phyloP scores from a whole-genome alignment of 2,329 filamentous ascomycete species.

The Thelonectria rubi region DNA sequence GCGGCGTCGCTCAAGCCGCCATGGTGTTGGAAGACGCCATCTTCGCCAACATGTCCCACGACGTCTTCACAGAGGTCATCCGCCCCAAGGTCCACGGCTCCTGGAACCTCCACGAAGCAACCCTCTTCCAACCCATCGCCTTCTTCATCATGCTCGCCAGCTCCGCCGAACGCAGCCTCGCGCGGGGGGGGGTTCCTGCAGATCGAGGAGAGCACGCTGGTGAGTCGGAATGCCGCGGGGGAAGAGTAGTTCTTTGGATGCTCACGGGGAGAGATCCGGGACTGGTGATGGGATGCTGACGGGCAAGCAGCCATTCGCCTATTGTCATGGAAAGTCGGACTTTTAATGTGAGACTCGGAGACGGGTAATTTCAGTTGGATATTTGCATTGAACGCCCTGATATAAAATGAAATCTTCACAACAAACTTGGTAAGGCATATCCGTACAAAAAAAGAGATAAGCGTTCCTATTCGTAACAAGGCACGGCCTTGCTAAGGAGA shows the following conservation, averaged over 20 bases:
- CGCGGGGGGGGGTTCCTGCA: constrained; percentile 17
- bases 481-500: too few relatives aligned
- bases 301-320: too few relatives aligned
- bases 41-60: constrained; percentile 14
- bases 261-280: too few relatives aligned
- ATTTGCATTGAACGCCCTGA: too few relatives aligned
- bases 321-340: too few relatives aligned
- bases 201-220: constrained; percentile 16
- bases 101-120: constrained; percentile 11
- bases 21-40: constrained; percentile 16
- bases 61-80: constrained; percentile 1
- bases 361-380: too few relatives aligned
- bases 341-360: too few relatives aligned
- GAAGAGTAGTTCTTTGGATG: too few relatives aligned
- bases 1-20: constrained; percentile 3
- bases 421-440: too few relatives aligned
- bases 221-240: constrained; percentile 6
- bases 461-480: too few relatives aligned
- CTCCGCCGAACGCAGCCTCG: constrained; percentile 12
- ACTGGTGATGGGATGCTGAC: background rate
- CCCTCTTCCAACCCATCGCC: background rate
- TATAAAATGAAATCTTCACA: too few relatives aligned
- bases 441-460: too few relatives aligned
- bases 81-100: constrained; percentile 10
- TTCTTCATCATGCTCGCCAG: constrained; percentile 13